Evolutionary conservation across 371 early-diverging fungal genomes (phyloP).

Genomic region (Saksenaea vasiformis): DNA sequence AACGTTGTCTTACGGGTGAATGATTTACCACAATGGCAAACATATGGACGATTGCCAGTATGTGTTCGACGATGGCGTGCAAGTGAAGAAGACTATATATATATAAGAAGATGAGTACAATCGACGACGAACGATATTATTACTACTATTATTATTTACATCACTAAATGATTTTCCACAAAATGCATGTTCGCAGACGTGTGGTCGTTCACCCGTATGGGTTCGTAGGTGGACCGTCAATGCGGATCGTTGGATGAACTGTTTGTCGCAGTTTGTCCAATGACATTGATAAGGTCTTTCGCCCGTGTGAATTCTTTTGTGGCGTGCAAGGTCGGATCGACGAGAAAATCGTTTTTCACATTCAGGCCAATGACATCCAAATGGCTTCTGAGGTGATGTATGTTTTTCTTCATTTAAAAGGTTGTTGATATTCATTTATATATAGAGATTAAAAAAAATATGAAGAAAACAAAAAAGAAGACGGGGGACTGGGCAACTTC

Average conservation of each 20-base stretch:
- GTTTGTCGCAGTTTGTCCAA: constrained; percentile 68
- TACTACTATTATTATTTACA: constrained; percentile 2
- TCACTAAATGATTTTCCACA: constrained; percentile 22
- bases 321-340: constrained; percentile 75
- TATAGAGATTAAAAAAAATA: not conserved
- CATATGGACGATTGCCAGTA: constrained; percentile 48
- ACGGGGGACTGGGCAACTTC: not conserved
- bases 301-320: constrained; percentile 76
- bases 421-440: constrained; percentile 18
- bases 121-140: not conserved
- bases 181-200: constrained; percentile 60
- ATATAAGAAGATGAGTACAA: constrained; percentile 36
- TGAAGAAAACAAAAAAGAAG: constrained; percentile 1
- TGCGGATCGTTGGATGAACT: constrained; percentile 80
- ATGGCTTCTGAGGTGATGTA: constrained; percentile 37
- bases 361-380: constrained; percentile 61
- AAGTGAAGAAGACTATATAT: constrained; percentile 45
- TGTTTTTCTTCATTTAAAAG: constrained; percentile 10
- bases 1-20: constrained; percentile 71
- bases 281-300: constrained; percentile 72
- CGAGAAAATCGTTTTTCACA: constrained; percentile 77
- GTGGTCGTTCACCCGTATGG: constrained; percentile 81
- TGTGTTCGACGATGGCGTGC: constrained; percentile 52
- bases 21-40: constrained; percentile 56
- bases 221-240: constrained; percentile 79